Conservation (phyloP, 768 basidiomycete species). For the Sutorius australiensis region DNA sequence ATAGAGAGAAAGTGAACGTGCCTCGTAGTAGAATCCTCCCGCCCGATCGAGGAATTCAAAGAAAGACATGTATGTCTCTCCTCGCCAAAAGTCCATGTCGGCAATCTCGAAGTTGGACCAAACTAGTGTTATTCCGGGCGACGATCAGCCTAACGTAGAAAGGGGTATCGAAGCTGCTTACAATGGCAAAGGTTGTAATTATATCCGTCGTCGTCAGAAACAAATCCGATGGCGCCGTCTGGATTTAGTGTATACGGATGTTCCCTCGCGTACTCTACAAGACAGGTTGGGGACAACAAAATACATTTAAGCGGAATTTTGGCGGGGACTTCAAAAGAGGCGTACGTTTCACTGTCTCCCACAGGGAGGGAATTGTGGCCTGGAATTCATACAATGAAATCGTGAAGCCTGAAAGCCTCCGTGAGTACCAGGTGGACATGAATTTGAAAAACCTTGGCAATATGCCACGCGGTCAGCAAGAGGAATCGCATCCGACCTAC, state of each 20-base stretch:
- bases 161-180: slow-evolving; percentile 25
- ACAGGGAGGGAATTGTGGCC: slow-evolving; percentile 60
- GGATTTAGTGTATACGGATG: slow-evolving; percentile 51
- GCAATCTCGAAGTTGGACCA: slow-evolving; percentile 96
- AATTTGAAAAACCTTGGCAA: not conserved
- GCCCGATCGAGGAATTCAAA: slow-evolving; percentile 76
- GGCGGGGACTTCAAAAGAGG: slow-evolving; percentile 24
- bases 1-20: slow-evolving; percentile 6
- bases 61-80: slow-evolving; percentile 77
- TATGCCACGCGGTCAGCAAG: not conserved
- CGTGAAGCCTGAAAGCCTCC: slow-evolving; percentile 46
- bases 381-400: slow-evolving; percentile 60
- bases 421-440: not conserved
- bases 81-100: slow-evolving; percentile 79
- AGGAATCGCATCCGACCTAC: slow-evolving; percentile 19
- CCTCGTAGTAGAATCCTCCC: slow-evolving; percentile 92
- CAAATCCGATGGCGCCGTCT: slow-evolving; percentile 55
- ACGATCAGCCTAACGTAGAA: not conserved
- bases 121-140: slow-evolving; percentile 41
- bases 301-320: slow-evolving; percentile 34
- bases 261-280: slow-evolving; percentile 23
- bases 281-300: not conserved
- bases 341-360: slow-evolving; percentile 55
- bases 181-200: slow-evolving; percentile 66
- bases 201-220: slow-evolving; percentile 62